Conservation (phyloP, 1,284 basidiomycete genomes). For the Takashimella tepidaria region DNA sequence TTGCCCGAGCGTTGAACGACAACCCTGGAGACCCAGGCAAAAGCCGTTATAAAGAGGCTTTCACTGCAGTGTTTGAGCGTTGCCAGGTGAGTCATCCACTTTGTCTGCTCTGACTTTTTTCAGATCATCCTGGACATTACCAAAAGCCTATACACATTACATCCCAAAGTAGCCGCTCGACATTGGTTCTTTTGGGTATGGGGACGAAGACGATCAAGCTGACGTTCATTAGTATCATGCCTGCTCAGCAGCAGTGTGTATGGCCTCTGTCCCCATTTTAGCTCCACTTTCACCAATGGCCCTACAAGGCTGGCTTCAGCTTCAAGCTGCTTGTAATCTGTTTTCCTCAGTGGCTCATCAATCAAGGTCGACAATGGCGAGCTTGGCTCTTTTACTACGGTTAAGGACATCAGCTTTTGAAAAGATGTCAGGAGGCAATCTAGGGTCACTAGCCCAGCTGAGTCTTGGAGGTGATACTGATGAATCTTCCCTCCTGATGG, state of each 20-base stretch:
- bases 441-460: background rate
- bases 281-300: conserved; percentile 2
- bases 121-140: conserved; percentile 11
- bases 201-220: background rate
- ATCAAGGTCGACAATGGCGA: background rate
- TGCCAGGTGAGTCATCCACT: conserved; percentile 6
- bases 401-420: background rate
- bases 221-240: conserved; percentile 15
- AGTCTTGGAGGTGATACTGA: background rate
- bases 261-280: conserved; percentile 10
- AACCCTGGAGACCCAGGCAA: conserved; percentile 13
- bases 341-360: background rate
- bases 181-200: conserved; percentile 16
- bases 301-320: conserved; percentile 1
- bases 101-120: background rate
- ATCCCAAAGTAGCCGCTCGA: conserved; percentile 7
- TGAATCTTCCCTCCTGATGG: background rate
- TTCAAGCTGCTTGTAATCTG: background rate
- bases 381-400: background rate
- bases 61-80: conserved; percentile 16
- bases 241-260: conserved; percentile 21
- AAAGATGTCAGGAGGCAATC: background rate
- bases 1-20: conserved; percentile 17
- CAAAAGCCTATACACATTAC: conserved; percentile 6
- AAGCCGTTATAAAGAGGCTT: conserved; percentile 15